These are phyloP conservation scores for Hydnomerulius pinastri DNA, from an alignment of 768 basidiomycete species.

Conservation along the genomic window DNA sequence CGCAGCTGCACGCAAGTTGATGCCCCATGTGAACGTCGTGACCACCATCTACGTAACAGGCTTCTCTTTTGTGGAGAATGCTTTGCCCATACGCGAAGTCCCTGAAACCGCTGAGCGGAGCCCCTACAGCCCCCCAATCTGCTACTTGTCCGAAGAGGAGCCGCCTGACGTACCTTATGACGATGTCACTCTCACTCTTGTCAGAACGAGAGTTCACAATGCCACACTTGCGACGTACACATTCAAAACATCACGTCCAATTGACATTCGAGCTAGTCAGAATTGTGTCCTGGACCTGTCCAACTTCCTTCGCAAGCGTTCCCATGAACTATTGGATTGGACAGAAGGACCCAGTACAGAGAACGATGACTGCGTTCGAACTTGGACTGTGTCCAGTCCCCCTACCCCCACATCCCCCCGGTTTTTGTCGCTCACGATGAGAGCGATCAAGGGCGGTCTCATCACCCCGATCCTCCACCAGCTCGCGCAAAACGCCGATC, in stretches of 20 bases:
- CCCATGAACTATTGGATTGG: slow-evolving; percentile 54
- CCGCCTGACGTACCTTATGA: slow-evolving; percentile 28
- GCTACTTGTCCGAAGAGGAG: slow-evolving; percentile 51
- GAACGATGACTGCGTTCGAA: slow-evolving; percentile 65
- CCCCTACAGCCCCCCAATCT: slow-evolving; percentile 63
- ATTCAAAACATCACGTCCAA: slow-evolving; percentile 40
- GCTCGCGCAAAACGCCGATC: slow-evolving; percentile 32
- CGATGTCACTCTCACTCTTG: slow-evolving; percentile 28
- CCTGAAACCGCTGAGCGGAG: slow-evolving; percentile 33
- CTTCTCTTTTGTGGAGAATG: slow-evolving; percentile 52
- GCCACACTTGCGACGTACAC: slow-evolving; percentile 55
- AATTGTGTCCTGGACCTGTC: slow-evolving; percentile 57
- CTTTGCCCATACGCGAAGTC: slow-evolving; percentile 52
- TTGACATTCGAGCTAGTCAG: slow-evolving; percentile 43
- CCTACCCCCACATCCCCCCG: slow-evolving; percentile 13
- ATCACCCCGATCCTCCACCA: slow-evolving; percentile 59
- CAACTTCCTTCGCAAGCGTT: slow-evolving; percentile 45
- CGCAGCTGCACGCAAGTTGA: slow-evolving; percentile 45
- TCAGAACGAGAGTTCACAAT: slow-evolving; percentile 21
- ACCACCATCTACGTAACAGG: slow-evolving; percentile 53
- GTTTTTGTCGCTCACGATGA: slow-evolving; percentile 52
- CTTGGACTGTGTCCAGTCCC: slow-evolving; percentile 57
- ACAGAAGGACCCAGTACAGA: slow-evolving; percentile 40
- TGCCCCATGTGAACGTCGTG: slow-evolving; percentile 49
- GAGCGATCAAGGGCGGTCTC: slow-evolving; percentile 51